Evolutionary conservation across 23 red algal species (phyloP).

Genomic region (Cyanidioschyzon merolae): DNA sequence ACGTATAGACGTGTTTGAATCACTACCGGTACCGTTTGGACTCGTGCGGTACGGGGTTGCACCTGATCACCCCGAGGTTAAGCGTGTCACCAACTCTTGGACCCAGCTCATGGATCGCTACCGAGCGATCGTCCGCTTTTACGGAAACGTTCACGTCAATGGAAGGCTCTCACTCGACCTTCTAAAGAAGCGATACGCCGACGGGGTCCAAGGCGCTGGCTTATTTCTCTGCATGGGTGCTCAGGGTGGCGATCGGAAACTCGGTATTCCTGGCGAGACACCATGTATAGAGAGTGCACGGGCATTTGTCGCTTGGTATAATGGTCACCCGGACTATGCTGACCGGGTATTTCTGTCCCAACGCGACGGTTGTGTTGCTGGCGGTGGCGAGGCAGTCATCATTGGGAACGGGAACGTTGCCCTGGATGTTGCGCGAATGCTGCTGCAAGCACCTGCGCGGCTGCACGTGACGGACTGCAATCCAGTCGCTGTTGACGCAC

Average conservation of each 20-base stretch:
- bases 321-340: conserved; percentile 53
- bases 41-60: conserved; percentile 87
- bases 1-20: conserved; percentile 51
- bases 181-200: neutral
- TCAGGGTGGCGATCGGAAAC: conserved; percentile 24
- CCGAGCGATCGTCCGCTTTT: conserved; percentile 30
- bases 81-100: conserved; percentile 42
- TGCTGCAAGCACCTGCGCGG: conserved; percentile 17
- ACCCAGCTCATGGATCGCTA: conserved; percentile 31
- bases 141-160: conserved; percentile 45
- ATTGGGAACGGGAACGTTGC: conserved; percentile 87
- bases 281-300: conserved; percentile 35
- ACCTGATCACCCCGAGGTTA: conserved; percentile 69
- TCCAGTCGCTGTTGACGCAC: neutral
- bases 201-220: neutral
- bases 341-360: neutral
- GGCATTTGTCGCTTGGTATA: conserved; percentile 71
- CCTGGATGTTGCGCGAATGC: conserved; percentile 69
- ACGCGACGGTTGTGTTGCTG: too few relatives aligned
- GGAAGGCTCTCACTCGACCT: neutral
- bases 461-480: neutral
- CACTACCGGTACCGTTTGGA: conserved; percentile 69
- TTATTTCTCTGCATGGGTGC: conserved; percentile 24
- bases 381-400: conserved; percentile 32
- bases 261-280: conserved; percentile 21